Percentiles rank a stretch among this genome's conserved stretches.
Evolutionary conservation across 441 rosid species (phyloP).

Genomic region (Omphalea diandra): DNA sequence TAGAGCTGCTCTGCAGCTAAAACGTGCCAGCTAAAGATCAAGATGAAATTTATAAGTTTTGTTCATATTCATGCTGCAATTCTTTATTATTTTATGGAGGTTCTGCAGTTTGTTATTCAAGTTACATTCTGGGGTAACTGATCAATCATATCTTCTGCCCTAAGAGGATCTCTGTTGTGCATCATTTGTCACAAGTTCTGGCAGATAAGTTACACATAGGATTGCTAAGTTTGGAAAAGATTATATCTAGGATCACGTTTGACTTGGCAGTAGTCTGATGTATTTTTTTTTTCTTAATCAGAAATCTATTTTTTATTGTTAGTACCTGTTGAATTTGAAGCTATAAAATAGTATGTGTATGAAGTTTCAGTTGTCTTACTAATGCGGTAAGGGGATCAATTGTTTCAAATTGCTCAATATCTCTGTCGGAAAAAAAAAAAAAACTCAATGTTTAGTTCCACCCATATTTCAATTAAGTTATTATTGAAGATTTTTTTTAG

Average conservation of each 20-base stretch:
- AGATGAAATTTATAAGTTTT: conserved; percentile 23
- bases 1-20: conserved; percentile 61
- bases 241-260: conserved; percentile 12
- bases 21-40: conserved; percentile 36
- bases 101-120: neutral
- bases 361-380: too few species aligned
- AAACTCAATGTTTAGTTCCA: too few species aligned
- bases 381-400: too few species aligned
- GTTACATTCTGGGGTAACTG: conserved; percentile 12
- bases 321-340: neutral
- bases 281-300: conserved; percentile 3
- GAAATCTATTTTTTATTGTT: neutral
- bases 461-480: too few species aligned
- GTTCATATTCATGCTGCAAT: neutral
- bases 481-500: too few species aligned
- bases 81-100: neutral
- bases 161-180: neutral
- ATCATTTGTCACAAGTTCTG: conserved; percentile 1
- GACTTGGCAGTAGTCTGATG: conserved; percentile 6
- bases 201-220: conserved; percentile 5
- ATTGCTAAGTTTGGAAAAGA: conserved; percentile 1
- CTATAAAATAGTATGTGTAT: neutral
- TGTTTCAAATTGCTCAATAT: too few species aligned
- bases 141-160: neutral
- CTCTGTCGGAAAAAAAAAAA: too few species aligned